Conservation (phyloP, 2,329 filamentous ascomycete genomes). For the Neophaeococcomyces aloes region DNA sequence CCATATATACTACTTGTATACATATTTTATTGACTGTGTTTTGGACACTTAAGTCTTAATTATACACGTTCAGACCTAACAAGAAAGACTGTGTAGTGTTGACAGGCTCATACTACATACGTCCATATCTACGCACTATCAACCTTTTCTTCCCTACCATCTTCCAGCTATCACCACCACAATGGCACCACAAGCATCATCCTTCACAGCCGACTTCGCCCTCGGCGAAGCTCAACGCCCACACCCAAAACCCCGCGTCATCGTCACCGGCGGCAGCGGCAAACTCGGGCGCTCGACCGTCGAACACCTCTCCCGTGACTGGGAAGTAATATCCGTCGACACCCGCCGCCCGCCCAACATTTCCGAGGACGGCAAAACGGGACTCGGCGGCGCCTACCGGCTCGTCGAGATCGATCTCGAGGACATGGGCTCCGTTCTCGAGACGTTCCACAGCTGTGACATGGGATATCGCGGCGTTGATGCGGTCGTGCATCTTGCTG, state of each 20-base stretch:
- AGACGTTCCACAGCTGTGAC: slow-evolving; percentile 43
- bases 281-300: slow-evolving; percentile 47
- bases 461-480: slow-evolving; percentile 46
- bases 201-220: background rate
- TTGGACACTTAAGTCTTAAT: too few species aligned
- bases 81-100: too few species aligned
- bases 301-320: slow-evolving; percentile 40
- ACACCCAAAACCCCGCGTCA: slow-evolving; percentile 26
- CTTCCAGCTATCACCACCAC: too few species aligned
- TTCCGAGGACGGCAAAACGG: slow-evolving; percentile 8
- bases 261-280: slow-evolving; percentile 46
- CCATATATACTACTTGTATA: too few species aligned
- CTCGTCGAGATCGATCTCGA: slow-evolving; percentile 48
- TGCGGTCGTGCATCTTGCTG: slow-evolving; percentile 52
- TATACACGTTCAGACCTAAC: too few species aligned
- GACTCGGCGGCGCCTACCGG: slow-evolving; percentile 36
- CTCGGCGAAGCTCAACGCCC: slow-evolving; percentile 2
- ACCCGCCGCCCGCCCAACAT: slow-evolving; percentile 30
- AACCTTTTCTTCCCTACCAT: too few species aligned
- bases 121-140: too few species aligned
- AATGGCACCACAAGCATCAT: too few species aligned
- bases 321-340: slow-evolving; percentile 46
- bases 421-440: slow-evolving; percentile 46
- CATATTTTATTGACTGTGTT: too few species aligned
- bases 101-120: too few species aligned